phyloP scores from a whole-genome alignment of 2,329 filamentous ascomycete genomes.

The Coniochaeta prunicola region DNA sequence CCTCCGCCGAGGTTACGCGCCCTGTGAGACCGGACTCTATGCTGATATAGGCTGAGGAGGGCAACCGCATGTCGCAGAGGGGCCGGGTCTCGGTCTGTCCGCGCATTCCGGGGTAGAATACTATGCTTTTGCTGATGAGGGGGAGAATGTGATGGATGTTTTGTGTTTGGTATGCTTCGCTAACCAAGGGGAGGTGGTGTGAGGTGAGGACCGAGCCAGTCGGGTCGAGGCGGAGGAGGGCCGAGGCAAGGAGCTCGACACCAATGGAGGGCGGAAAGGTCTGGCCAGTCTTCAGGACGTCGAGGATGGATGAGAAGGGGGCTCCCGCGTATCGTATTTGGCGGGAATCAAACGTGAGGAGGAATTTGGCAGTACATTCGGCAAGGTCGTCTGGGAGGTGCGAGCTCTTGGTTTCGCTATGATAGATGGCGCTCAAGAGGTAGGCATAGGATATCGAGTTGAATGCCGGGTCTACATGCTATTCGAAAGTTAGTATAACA shows the following conservation, averaged over 20 bases:
- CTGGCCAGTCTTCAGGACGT: slow-evolving; percentile 25
- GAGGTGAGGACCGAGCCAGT: slow-evolving; percentile 59
- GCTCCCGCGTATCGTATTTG: slow-evolving; percentile 45
- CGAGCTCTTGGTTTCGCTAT: slow-evolving; percentile 12
- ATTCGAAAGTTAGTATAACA: background rate
- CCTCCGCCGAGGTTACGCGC: slow-evolving; percentile 38
- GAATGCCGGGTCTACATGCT: slow-evolving; percentile 38
- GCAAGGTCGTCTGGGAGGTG: slow-evolving; percentile 25
- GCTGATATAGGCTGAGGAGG: slow-evolving; percentile 52
- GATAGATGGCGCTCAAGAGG: slow-evolving; percentile 32
- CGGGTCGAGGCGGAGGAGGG: slow-evolving; percentile 61
- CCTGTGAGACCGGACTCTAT: slow-evolving; percentile 48
- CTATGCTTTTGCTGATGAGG: slow-evolving; percentile 57
- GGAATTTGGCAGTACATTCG: slow-evolving; percentile 34
- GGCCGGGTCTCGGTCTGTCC: slow-evolving; percentile 25
- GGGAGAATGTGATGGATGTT: slow-evolving; percentile 47
- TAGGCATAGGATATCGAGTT: slow-evolving; percentile 46
- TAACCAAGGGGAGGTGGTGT: slow-evolving; percentile 50
- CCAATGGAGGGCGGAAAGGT: background rate
- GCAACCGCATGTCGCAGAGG: slow-evolving; percentile 37
- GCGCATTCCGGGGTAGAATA: slow-evolving; percentile 52
- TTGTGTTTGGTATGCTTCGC: slow-evolving; percentile 50
- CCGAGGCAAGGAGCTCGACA: slow-evolving; percentile 22
- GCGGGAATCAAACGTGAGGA: slow-evolving; percentile 39
- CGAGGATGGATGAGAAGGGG: slow-evolving; percentile 35